These are phyloP conservation scores for Scheffersomyces amazonensis DNA, from an alignment of 805 yeast genomes.

Conservation along the genomic window DNA sequence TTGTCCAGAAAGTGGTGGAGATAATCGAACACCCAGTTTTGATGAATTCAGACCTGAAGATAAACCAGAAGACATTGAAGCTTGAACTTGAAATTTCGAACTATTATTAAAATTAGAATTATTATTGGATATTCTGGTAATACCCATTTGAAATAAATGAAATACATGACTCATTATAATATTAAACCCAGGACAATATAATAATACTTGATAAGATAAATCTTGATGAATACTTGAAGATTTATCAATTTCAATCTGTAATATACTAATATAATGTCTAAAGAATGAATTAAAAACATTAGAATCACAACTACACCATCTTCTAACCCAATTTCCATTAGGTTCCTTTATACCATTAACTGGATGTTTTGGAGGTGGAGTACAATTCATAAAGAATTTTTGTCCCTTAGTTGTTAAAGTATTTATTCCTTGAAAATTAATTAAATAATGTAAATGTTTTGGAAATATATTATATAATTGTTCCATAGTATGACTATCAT, in stretches of 20 bases:
- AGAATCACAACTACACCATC: conserved; percentile 57
- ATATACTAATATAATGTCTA: conserved; percentile 44
- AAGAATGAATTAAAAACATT: conserved; percentile 61
- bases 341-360: conserved; percentile 54
- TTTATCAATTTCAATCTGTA: conserved; percentile 13
- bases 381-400: conserved; percentile 27
- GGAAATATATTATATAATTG: conserved; percentile 21
- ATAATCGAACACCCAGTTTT: too few species aligned
- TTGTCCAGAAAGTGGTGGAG: background rate
- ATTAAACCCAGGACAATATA: conserved; percentile 44
- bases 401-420: conserved; percentile 24
- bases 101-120: conserved; percentile 1
- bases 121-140: conserved; percentile 19
- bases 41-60: background rate
- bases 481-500: background rate
- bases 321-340: conserved; percentile 58
- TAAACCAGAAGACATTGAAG: conserved; percentile 1
- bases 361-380: conserved; percentile 40
- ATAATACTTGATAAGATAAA: conserved; percentile 6
- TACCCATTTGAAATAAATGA: conserved; percentile 37
- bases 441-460: conserved; percentile 23
- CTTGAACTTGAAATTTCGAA: conserved; percentile 2
- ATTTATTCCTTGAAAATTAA: conserved; percentile 30
- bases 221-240: conserved; percentile 17
- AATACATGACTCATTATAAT: conserved; percentile 44